These are phyloP conservation scores for Mycena latifolia DNA, from an alignment of 768 basidiomycete species.

Conservation along the genomic window DNA sequence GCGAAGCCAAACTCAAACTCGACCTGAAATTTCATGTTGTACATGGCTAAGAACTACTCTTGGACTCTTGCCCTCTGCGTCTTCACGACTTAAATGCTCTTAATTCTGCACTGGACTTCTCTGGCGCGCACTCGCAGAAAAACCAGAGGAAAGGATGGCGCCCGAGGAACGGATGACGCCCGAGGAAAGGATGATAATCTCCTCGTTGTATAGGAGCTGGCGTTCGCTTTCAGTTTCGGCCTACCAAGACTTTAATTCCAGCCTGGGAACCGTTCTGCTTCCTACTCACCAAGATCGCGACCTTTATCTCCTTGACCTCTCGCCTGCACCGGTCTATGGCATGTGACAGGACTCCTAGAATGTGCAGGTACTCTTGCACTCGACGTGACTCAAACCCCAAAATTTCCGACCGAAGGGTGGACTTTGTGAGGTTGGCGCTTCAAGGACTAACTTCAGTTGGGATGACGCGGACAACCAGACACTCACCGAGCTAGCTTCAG, in stretches of 20 bases:
- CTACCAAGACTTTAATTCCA: background rate
- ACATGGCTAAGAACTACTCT: too few relatives aligned
- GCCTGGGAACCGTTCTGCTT: too few relatives aligned
- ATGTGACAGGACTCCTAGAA: background rate
- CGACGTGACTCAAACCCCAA: background rate
- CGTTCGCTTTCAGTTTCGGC: slow-evolving; percentile 10
- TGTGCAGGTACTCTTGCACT: slow-evolving; percentile 17
- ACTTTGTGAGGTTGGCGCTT: slow-evolving; percentile 15
- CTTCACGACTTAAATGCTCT: background rate
- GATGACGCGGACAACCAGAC: background rate
- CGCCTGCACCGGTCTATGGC: slow-evolving; percentile 13
- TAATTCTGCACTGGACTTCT: background rate
- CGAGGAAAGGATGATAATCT: slow-evolving; percentile 15
- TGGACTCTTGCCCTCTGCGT: too few relatives aligned
- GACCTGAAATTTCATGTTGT: too few relatives aligned
- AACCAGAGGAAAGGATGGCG: too few relatives aligned
- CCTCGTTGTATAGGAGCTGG: slow-evolving; percentile 1
- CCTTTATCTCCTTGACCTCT: slow-evolving; percentile 20
- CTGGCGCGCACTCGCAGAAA: background rate
- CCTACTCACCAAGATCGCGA: slow-evolving; percentile 5
- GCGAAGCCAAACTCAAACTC: background rate
- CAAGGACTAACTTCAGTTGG: background rate
- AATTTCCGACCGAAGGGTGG: slow-evolving; percentile 8
- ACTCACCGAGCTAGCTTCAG: slow-evolving; percentile 19
- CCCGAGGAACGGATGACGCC: too few relatives aligned